phyloP scores from a whole-genome alignment of 176 grass and related monocot species.

The Aegilops bicornis region DNA sequence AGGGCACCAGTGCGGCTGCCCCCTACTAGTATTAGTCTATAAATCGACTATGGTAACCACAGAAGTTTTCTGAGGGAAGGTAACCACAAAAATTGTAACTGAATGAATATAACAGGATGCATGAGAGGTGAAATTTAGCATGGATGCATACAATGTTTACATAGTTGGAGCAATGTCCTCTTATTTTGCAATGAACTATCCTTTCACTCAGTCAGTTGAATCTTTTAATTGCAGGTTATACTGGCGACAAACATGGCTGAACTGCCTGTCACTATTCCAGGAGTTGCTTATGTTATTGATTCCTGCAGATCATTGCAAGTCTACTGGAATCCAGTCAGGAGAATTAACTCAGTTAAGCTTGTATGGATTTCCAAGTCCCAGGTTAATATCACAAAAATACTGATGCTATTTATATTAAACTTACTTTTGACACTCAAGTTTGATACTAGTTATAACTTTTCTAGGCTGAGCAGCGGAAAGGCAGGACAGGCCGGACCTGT shows the following conservation, averaged over 20 bases:
- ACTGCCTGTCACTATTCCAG: conserved; percentile 90
- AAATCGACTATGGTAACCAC: not conserved
- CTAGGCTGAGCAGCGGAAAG: conserved; percentile 89
- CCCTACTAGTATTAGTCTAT: not conserved
- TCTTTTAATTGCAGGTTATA: conserved; percentile 73
- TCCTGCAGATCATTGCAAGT: conserved; percentile 94
- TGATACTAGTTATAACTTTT: conserved; percentile 25
- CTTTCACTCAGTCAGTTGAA: not conserved
- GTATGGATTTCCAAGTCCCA: conserved; percentile 93
- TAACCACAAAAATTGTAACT: conserved; percentile 1
- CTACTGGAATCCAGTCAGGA: conserved; percentile 70
- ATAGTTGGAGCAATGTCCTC: not conserved
- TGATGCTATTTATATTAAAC: conserved; percentile 16
- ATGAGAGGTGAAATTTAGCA: not conserved
- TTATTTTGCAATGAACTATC: not conserved
- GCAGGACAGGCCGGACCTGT: conserved; percentile 97
- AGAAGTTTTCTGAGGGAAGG: not conserved
- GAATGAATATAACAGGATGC: not conserved
- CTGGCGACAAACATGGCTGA: conserved; percentile 94
- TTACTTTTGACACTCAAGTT: conserved; percentile 17
- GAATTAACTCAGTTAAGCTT: conserved; percentile 59
- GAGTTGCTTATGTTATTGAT: conserved; percentile 84
- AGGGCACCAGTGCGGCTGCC: not conserved
- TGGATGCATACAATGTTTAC: not conserved
- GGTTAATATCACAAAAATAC: conserved; percentile 37